These are phyloP conservation scores for Colletotrichum tabaci DNA, from an alignment of 2,329 filamentous ascomycete species.

Conservation along the genomic window DNA sequence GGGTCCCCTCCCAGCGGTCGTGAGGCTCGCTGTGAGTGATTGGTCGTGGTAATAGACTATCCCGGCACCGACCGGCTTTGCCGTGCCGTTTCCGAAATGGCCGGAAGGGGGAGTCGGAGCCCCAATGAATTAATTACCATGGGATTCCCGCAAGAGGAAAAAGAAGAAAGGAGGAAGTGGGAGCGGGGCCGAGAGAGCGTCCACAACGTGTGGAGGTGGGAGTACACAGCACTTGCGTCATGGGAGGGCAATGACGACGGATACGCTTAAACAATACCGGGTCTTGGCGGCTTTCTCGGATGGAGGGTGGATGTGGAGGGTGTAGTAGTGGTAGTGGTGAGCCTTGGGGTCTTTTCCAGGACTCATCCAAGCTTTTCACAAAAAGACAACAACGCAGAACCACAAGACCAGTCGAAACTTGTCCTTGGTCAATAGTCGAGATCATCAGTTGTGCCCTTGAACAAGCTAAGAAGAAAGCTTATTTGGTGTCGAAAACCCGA, in stretches of 20 bases:
- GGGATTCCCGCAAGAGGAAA: not conserved
- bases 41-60: not conserved
- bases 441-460: not conserved
- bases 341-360: not conserved
- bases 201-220: slow-evolving; percentile 2
- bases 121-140: not conserved
- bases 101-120: not conserved
- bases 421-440: not conserved
- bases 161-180: not conserved
- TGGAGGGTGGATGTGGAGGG: not conserved
- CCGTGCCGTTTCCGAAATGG: slow-evolving; percentile 9
- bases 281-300: slow-evolving; percentile 13
- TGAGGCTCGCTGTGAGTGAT: slow-evolving; percentile 1
- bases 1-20: not conserved
- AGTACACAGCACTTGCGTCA: slow-evolving; percentile 17
- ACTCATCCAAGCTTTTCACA: not conserved
- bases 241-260: not conserved
- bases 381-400: not conserved
- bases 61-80: not conserved
- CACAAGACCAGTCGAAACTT: not conserved
- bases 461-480: not conserved
- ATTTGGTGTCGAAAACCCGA: not conserved
- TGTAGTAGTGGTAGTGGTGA: no score
- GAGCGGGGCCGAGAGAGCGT: no score
- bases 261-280: not conserved